phyloP scores from a whole-genome alignment of 2,329 filamentous ascomycete genomes.

The Seiridium cupressi region DNA sequence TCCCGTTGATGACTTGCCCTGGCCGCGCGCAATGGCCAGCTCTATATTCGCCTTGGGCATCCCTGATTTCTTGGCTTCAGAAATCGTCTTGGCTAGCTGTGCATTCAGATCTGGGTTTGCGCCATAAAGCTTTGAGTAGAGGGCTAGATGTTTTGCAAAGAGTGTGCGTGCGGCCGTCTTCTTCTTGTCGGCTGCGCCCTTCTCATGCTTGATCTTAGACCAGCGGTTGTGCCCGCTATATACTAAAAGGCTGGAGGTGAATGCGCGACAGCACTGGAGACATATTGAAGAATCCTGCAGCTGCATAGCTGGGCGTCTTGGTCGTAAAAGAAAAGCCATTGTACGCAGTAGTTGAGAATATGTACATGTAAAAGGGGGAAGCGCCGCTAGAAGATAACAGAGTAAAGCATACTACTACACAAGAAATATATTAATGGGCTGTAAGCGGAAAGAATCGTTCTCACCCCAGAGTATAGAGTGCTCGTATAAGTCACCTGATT shows the following conservation, averaged over 20 bases:
- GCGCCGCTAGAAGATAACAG: no score
- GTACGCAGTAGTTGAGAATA: no score
- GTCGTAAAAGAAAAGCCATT: background rate
- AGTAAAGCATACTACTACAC: no score
- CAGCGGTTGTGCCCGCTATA: slow-evolving; percentile 84
- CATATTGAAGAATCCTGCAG: slow-evolving; percentile 31
- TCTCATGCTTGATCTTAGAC: slow-evolving; percentile 96
- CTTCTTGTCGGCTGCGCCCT: slow-evolving; percentile 78
- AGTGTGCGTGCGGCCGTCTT: slow-evolving; percentile 70
- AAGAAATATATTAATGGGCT: no score
- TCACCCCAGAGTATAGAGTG: no score
- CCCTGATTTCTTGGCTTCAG: slow-evolving; percentile 78
- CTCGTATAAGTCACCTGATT: no score
- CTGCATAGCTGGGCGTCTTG: background rate
- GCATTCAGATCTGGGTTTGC: slow-evolving; percentile 72
- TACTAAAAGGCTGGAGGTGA: slow-evolving; percentile 41
- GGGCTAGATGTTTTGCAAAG: slow-evolving; percentile 70
- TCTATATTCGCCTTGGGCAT: slow-evolving; percentile 86
- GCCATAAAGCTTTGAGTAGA: slow-evolving; percentile 76
- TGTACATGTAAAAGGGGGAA: no score
- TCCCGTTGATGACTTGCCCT: slow-evolving; percentile 76
- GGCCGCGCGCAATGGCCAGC: slow-evolving; percentile 80
- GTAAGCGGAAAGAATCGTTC: no score
- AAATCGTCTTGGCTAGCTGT: slow-evolving; percentile 69
- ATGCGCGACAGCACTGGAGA: slow-evolving; percentile 45